Evolutionary conservation across 345 rosid species (phyloP).

Genomic region (Raphanus raphanistrum): DNA sequence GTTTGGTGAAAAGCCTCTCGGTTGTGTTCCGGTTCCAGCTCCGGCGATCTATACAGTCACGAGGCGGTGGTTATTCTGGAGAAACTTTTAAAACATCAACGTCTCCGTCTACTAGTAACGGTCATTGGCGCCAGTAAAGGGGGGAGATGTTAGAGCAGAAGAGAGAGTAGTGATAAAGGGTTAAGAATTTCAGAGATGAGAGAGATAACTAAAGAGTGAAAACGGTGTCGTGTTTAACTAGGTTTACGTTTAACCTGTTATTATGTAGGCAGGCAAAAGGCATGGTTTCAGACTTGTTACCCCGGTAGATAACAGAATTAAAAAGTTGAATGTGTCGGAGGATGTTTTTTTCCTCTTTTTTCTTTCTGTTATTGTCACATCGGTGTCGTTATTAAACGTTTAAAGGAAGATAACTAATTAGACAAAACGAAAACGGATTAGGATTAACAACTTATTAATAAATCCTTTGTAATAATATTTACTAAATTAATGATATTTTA

Average conservation of each 20-base stretch:
- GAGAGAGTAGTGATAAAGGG: not conserved
- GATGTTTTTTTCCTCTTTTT: not conserved
- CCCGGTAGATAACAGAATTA: not conserved
- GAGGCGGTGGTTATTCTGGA: constrained; percentile 40
- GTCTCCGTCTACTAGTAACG: constrained; percentile 21
- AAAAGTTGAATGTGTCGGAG: not conserved
- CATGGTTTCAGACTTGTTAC: constrained; percentile 15
- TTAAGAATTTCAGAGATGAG: not conserved
- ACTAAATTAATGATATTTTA: not conserved
- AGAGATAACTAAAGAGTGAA: not conserved
- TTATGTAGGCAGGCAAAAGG: not conserved
- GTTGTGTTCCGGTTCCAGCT: constrained; percentile 66
- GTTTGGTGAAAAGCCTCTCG: constrained; percentile 65
- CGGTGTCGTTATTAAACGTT: not conserved
- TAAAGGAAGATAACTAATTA: not conserved
- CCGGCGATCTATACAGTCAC: constrained; percentile 43
- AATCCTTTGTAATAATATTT: not conserved
- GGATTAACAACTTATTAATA: not conserved
- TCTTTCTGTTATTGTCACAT: not conserved
- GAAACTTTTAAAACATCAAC: constrained; percentile 22
- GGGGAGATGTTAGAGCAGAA: not conserved
- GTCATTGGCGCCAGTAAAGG: not conserved
- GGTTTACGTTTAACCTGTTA: constrained; percentile 25
- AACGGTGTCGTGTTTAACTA: constrained; percentile 8
- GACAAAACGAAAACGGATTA: not conserved